Conservation (phyloP, 148 eudicot species). For the Drosera capensis region DNA sequence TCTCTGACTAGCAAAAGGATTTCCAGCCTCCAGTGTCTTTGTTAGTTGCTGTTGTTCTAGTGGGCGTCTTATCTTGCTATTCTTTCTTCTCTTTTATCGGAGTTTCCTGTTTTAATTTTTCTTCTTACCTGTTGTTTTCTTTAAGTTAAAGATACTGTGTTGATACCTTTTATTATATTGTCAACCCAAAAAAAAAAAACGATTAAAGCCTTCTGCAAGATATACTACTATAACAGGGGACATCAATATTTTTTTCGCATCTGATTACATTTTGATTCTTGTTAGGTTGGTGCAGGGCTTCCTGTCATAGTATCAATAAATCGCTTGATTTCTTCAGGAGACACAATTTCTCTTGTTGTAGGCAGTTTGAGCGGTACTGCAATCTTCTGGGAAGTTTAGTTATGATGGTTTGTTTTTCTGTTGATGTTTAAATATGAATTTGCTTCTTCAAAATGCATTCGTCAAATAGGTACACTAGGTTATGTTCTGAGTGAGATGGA, state of each 20-base stretch:
- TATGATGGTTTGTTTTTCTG: background rate
- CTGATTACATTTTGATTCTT: conserved; percentile 11
- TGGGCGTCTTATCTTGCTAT: too few species aligned
- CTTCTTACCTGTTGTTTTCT: too few species aligned
- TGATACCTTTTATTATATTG: too few species aligned
- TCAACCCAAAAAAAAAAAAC: too few species aligned
- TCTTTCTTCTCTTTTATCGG: too few species aligned
- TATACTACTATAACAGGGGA: background rate
- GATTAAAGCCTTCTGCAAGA: background rate
- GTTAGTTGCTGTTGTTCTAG: too few species aligned
- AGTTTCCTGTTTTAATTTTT: too few species aligned
- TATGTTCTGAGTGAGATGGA: conserved; percentile 94
- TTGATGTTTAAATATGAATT: background rate
- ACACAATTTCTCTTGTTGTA: conserved; percentile 45
- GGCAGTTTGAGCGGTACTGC: conserved; percentile 91
- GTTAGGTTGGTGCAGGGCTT: conserved; percentile 98
- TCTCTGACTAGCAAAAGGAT: too few species aligned
- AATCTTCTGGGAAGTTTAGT: background rate
- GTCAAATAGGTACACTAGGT: conserved; percentile 68
- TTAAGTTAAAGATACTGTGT: too few species aligned
- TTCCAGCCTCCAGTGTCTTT: too few species aligned
- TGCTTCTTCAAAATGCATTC: background rate
- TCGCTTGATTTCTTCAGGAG: conserved; percentile 83
- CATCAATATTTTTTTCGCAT: background rate
- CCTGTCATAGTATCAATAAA: conserved; percentile 73